These are phyloP conservation scores for Sesbania bispinosa DNA, from an alignment of 306 rosid genomes.

Conservation along the genomic window DNA sequence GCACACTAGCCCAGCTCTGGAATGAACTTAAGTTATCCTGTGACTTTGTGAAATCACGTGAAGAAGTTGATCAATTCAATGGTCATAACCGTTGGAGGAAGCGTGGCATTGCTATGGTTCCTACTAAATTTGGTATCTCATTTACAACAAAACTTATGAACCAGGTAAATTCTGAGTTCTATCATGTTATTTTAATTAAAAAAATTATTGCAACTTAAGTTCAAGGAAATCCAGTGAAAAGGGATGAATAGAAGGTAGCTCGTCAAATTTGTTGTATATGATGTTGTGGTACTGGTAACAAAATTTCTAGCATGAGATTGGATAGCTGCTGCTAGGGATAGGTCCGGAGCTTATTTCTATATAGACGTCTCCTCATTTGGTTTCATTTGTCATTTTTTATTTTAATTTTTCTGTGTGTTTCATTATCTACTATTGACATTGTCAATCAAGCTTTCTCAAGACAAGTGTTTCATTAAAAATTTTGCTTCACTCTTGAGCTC, in stretches of 20 bases:
- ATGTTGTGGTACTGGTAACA: neutral
- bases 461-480: neutral
- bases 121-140: slow-evolving; percentile 93
- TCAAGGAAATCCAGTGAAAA: neutral
- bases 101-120: slow-evolving; percentile 91
- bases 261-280: slow-evolving; percentile 16
- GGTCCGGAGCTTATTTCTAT: neutral
- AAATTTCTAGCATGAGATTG: slow-evolving; percentile 9
- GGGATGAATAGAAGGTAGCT: slow-evolving; percentile 2
- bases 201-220: neutral
- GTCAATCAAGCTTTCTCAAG: neutral
- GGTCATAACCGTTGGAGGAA: slow-evolving; percentile 75
- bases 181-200: neutral
- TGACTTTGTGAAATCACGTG: slow-evolving; percentile 56
- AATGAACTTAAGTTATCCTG: slow-evolving; percentile 71
- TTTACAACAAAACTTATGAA: slow-evolving; percentile 83
- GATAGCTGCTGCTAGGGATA: slow-evolving; percentile 18
- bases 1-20: slow-evolving; percentile 76
- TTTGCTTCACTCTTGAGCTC: neutral
- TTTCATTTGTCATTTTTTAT: neutral
- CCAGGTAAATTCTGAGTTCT: slow-evolving; percentile 56
- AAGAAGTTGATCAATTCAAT: slow-evolving; percentile 69
- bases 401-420: neutral
- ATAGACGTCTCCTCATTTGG: neutral
- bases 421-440: neutral